Percentiles rank a stretch among this genome's conserved stretches.
Conservation (phyloP, 495 filamentous ascomycete species). For the Xylaria curta region DNA sequence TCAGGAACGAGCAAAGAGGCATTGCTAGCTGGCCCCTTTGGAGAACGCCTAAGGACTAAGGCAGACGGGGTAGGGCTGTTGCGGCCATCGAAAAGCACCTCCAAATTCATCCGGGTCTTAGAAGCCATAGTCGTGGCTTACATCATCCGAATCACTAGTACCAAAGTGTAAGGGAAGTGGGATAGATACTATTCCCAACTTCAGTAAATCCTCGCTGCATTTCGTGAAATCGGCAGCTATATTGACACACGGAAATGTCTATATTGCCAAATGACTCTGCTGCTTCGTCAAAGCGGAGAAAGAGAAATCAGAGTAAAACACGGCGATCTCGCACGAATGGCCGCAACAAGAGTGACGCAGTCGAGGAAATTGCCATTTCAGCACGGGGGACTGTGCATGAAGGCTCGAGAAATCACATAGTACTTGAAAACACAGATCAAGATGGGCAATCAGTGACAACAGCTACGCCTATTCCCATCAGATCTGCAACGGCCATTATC, state of each 20-base stretch:
- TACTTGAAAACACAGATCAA: background rate
- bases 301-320: background rate
- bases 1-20: background rate
- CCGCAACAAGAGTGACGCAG: background rate
- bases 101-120: background rate
- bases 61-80: background rate
- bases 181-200: background rate
- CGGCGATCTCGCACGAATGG: background rate
- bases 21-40: background rate
- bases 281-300: background rate
- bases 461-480: constrained; percentile 1
- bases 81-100: background rate
- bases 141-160: background rate
- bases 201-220: background rate
- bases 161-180: background rate
- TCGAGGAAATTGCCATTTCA: background rate
- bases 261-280: background rate
- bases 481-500: background rate
- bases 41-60: background rate
- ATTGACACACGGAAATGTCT: background rate
- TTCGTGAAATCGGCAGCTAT: background rate
- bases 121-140: background rate
- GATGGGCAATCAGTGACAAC: constrained; percentile 5
- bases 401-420: background rate
- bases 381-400: background rate